A percentile compares a stretch with the other conserved stretches of the same genome.
phyloP scores from a whole-genome alignment of 164 flowering plant genomes.

The Tetrastigma voinierianum region DNA sequence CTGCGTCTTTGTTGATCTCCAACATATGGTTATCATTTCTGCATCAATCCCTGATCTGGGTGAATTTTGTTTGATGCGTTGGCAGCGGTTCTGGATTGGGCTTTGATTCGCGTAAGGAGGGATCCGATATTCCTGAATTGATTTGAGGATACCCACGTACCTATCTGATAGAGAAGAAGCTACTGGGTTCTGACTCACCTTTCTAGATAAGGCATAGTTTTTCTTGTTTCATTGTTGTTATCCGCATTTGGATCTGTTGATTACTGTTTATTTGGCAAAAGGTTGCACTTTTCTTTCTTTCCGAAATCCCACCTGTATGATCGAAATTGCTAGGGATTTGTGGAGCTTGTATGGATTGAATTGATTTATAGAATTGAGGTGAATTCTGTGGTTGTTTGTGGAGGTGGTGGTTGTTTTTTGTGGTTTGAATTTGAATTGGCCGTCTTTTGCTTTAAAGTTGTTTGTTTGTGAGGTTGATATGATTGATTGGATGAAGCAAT shows the following conservation, averaged over 20 bases:
- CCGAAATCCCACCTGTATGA: neutral
- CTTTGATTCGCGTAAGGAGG: constrained; percentile 27
- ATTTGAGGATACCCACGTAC: constrained; percentile 37
- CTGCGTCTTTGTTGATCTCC: constrained; percentile 1
- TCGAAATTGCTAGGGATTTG: neutral
- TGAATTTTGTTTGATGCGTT: constrained; percentile 17
- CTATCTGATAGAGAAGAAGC: constrained; percentile 20
- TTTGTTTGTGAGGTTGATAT: neutral
- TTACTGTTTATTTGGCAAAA: neutral
- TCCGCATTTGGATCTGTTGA: constrained; percentile 24
- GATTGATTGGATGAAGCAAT: constrained; percentile 14
- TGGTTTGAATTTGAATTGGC: neutral
- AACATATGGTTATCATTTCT: constrained; percentile 6
- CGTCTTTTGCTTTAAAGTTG: neutral
- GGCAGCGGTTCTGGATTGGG: constrained; percentile 24
- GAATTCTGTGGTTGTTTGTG: neutral
- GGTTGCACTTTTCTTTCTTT: neutral
- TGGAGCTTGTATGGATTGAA: neutral
- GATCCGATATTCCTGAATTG: constrained; percentile 45
- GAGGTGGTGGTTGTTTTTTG: neutral
- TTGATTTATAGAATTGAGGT: neutral
- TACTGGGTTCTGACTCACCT: constrained; percentile 33
- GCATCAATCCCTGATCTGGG: neutral
- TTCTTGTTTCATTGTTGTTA: constrained; percentile 6
- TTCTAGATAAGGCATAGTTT: constrained; percentile 22